A percentile compares a stretch with the other conserved stretches of the same genome.
Conservation (phyloP, 2,329 filamentous ascomycete genomes). For the Thielaviopsis populi region DNA sequence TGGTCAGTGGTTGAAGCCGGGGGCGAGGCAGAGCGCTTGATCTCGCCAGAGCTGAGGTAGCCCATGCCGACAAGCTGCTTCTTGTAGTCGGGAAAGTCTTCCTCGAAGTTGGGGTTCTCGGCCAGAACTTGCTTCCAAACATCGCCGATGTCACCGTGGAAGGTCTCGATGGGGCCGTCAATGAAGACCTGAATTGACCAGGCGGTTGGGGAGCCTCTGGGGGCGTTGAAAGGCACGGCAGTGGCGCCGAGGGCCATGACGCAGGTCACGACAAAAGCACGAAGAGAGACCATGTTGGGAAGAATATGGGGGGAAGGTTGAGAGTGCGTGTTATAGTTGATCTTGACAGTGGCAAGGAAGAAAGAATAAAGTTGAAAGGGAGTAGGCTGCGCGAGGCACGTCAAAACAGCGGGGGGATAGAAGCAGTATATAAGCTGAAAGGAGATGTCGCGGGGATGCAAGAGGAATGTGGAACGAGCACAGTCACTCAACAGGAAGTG, state of each 20-base stretch:
- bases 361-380: neutral
- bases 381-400: neutral
- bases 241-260: slow-evolving; percentile 14
- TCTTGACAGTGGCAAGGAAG: neutral
- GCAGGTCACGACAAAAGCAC: slow-evolving; percentile 4
- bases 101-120: slow-evolving; percentile 10
- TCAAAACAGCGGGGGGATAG: neutral
- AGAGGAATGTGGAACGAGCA: neutral
- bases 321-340: neutral
- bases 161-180: neutral
- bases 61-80: slow-evolving; percentile 11
- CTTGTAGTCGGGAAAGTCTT: slow-evolving; percentile 15
- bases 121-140: slow-evolving; percentile 10
- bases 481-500: neutral
- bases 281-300: slow-evolving; percentile 18
- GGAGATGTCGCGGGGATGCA: neutral
- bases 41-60: neutral
- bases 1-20: neutral
- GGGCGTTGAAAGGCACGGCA: slow-evolving; percentile 5
- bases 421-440: neutral
- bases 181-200: slow-evolving; percentile 12
- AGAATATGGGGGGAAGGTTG: neutral
- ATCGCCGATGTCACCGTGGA: slow-evolving; percentile 5
- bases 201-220: slow-evolving; percentile 2
- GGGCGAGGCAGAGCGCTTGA: neutral